These are phyloP conservation scores for Eucalyptus coolabah DNA, from an alignment of 345 rosid genomes.

Conservation along the genomic window DNA sequence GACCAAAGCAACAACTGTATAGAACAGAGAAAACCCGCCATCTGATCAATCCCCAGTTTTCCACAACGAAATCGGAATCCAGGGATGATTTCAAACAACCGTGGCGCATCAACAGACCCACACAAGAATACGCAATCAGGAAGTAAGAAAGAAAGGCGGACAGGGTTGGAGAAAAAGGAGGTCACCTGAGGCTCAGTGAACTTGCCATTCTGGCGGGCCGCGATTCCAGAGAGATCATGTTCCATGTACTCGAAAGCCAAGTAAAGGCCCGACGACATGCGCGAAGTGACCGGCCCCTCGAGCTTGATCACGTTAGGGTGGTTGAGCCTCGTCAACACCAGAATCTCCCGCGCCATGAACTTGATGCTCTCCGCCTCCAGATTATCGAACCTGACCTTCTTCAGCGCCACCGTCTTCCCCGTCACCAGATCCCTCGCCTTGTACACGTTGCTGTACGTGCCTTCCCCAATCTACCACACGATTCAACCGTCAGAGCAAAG, in stretches of 20 bases:
- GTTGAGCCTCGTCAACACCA: conserved; percentile 51
- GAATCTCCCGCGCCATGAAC: conserved; percentile 97
- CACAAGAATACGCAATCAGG: background rate
- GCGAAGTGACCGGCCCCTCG: conserved; percentile 79
- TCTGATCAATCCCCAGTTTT: background rate
- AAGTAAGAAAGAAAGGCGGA: background rate
- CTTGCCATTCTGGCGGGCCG: conserved; percentile 56
- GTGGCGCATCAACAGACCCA: background rate
- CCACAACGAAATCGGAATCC: background rate
- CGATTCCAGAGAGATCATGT: conserved; percentile 88
- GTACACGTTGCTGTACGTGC: conserved; percentile 92
- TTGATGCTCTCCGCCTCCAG: conserved; percentile 87
- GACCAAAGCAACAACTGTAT: background rate
- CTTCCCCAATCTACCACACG: conserved; percentile 69
- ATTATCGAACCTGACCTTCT: conserved; percentile 92
- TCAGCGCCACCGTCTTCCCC: conserved; percentile 86
- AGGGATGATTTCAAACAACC: background rate
- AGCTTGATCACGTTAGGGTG: conserved; percentile 91
- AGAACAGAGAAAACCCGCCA: background rate
- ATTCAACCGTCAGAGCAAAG: background rate
- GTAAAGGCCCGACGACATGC: conserved; percentile 84
- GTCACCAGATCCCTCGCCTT: conserved; percentile 74
- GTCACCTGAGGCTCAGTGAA: conserved; percentile 83
- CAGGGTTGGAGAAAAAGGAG: background rate
- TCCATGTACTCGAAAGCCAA: conserved; percentile 93